Percentiles rank a stretch among this genome's conserved stretches.
phyloP scores from a whole-genome alignment of 2,329 filamentous ascomycete species.

The Venturia nashicola region DNA sequence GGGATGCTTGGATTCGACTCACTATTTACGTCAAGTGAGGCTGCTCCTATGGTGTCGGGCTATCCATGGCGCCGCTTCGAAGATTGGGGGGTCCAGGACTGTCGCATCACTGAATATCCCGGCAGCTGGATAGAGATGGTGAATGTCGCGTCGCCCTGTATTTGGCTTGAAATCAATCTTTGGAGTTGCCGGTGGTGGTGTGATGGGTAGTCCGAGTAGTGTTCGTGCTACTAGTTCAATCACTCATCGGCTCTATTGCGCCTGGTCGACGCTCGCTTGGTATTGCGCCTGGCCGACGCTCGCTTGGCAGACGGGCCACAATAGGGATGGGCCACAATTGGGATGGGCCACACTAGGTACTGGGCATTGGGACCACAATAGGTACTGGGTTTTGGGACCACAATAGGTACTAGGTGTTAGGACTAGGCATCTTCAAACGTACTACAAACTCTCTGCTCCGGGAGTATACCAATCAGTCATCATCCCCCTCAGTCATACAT shows the following conservation, averaged over 20 bases:
- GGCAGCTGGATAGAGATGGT: neutral
- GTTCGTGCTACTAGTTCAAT: neutral
- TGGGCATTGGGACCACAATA: too few species aligned
- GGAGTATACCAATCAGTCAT: neutral
- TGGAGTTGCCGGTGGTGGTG: neutral
- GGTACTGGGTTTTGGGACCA: too few species aligned
- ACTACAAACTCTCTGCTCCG: neutral
- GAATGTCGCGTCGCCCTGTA: neutral
- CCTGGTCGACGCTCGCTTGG: too few species aligned
- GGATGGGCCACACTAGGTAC: too few species aligned
- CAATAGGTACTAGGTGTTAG: neutral
- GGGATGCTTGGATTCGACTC: neutral
- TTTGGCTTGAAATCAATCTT: neutral
- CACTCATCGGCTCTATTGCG: too few species aligned
- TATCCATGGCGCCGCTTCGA: neutral
- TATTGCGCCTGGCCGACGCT: too few species aligned
- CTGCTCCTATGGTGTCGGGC: neutral
- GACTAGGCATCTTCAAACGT: neutral
- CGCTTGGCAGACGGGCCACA: too few species aligned
- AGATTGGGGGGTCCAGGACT: neutral
- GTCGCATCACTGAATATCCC: slow-evolving; percentile 4
- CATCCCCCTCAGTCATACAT: neutral
- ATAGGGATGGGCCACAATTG: too few species aligned
- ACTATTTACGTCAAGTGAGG: neutral
- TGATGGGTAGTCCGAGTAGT: neutral